These are phyloP conservation scores for Phylloporus scabripes DNA, from an alignment of 768 basidiomycete genomes.

Conservation along the genomic window DNA sequence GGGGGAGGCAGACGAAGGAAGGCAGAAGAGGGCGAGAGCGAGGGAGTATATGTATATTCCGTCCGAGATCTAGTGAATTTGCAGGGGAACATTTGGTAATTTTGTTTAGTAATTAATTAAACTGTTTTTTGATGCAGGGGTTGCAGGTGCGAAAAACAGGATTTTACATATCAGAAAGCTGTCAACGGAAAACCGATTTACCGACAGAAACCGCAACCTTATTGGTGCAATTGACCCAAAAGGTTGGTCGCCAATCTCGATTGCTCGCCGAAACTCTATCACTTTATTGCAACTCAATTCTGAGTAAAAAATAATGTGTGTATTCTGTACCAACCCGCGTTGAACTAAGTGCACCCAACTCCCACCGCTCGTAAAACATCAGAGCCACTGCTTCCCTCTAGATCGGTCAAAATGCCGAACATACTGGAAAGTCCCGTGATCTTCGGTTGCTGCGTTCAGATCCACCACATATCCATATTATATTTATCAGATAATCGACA, in stretches of 20 bases:
- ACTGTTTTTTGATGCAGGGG: conserved; percentile 27
- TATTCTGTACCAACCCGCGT: too few relatives aligned
- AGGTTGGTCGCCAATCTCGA: conserved; percentile 41
- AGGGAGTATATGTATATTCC: conserved; percentile 27
- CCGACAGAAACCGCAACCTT: conserved; percentile 30
- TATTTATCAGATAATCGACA: conserved; percentile 11
- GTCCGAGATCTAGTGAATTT: conserved; percentile 27
- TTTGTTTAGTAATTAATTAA: conserved; percentile 36
- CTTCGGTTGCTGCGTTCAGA: conserved; percentile 8
- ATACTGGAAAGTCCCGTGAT: conserved; percentile 21
- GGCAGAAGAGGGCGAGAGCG: conserved; percentile 8
- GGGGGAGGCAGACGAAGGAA: conserved; percentile 9
- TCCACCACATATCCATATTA: conserved; percentile 8
- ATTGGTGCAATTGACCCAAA: conserved; percentile 36
- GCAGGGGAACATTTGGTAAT: conserved; percentile 26
- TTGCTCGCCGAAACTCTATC: conserved; percentile 43
- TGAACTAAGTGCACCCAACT: too few relatives aligned
- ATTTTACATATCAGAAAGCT: conserved; percentile 28
- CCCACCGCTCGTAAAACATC: too few relatives aligned
- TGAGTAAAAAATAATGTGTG: neutral
- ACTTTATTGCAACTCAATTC: conserved; percentile 47
- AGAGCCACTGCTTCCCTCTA: too few relatives aligned
- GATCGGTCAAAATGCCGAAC: conserved; percentile 19
- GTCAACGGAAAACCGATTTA: conserved; percentile 23
- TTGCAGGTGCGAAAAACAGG: conserved; percentile 10